These are phyloP conservation scores for Penicillium lagena DNA, from an alignment of 495 filamentous ascomycete genomes.

Conservation along the genomic window DNA sequence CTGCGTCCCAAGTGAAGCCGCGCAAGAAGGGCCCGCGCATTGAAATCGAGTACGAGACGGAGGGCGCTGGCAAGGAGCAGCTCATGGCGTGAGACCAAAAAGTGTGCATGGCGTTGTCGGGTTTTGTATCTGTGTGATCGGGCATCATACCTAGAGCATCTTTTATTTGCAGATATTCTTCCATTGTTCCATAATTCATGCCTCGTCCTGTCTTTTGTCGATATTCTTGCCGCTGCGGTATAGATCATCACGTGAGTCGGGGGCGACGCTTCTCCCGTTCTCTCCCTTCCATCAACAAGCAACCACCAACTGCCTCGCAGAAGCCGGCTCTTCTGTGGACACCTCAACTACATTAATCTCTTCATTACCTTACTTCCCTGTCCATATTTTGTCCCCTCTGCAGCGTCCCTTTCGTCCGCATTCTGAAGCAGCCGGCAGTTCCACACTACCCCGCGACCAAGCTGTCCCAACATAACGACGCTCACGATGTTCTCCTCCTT, in stretches of 20 bases:
- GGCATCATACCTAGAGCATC: conserved; percentile 37
- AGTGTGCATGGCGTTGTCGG: conserved; percentile 39
- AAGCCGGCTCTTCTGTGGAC: conserved; percentile 18
- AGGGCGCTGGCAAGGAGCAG: conserved; percentile 44
- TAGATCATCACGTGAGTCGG: not conserved
- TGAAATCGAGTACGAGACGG: conserved; percentile 69
- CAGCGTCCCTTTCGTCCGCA: too few relatives aligned
- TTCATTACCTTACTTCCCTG: not conserved
- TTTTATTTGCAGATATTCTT: not conserved
- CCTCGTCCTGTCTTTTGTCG: not conserved
- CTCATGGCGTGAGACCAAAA: conserved; percentile 34
- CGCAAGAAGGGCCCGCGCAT: conserved; percentile 61
- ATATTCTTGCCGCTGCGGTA: not conserved
- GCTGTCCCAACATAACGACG: conserved; percentile 38
- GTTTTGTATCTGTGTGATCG: conserved; percentile 19
- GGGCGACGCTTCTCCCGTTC: not conserved
- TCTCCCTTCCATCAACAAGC: too few relatives aligned
- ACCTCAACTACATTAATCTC: not conserved
- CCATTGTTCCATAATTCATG: not conserved
- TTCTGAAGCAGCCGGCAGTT: not conserved
- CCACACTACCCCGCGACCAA: conserved; percentile 16
- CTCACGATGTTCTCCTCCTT: conserved; percentile 64
- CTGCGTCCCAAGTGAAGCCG: conserved; percentile 49
- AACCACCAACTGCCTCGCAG: not conserved
- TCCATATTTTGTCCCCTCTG: too few relatives aligned